These are phyloP conservation scores for Juglanconis juglandina DNA, from an alignment of 2,329 filamentous ascomycete genomes.

Conservation along the genomic window DNA sequence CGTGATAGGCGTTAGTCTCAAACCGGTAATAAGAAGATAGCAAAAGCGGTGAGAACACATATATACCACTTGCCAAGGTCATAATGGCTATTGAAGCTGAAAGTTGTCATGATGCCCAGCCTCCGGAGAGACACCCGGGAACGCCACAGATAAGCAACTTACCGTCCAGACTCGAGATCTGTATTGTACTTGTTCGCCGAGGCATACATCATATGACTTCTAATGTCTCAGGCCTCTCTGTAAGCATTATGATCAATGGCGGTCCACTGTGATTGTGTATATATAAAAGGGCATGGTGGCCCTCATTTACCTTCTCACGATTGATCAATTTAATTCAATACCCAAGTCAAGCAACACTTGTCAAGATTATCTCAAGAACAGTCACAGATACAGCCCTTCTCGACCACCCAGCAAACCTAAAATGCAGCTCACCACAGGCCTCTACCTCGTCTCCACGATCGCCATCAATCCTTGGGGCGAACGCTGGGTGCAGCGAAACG, in stretches of 20 bases:
- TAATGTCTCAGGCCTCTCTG: background rate
- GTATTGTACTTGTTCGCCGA: background rate
- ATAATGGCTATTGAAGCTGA: background rate
- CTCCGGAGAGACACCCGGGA: background rate
- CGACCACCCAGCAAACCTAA: background rate
- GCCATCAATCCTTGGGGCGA: constrained; percentile 7
- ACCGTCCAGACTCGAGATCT: background rate
- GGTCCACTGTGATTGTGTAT: no score
- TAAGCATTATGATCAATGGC: no score
- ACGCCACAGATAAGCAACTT: background rate
- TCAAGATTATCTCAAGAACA: background rate
- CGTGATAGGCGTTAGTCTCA: no score
- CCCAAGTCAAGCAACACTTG: background rate
- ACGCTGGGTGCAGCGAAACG: constrained; percentile 6
- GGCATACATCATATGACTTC: background rate
- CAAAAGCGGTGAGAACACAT: background rate
- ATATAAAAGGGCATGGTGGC: no score
- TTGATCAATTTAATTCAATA: no score
- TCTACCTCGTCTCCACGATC: constrained; percentile 11
- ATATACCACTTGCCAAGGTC: background rate
- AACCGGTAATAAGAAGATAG: background rate
- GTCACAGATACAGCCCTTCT: background rate
- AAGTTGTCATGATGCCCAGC: background rate
- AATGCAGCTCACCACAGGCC: constrained; percentile 8
- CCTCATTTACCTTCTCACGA: no score